A percentile compares a stretch with the other conserved stretches of the same genome.
These are phyloP conservation scores for Colletotrichum zoysiae DNA, from an alignment of 2,329 filamentous ascomycete species.

Conservation along the genomic window DNA sequence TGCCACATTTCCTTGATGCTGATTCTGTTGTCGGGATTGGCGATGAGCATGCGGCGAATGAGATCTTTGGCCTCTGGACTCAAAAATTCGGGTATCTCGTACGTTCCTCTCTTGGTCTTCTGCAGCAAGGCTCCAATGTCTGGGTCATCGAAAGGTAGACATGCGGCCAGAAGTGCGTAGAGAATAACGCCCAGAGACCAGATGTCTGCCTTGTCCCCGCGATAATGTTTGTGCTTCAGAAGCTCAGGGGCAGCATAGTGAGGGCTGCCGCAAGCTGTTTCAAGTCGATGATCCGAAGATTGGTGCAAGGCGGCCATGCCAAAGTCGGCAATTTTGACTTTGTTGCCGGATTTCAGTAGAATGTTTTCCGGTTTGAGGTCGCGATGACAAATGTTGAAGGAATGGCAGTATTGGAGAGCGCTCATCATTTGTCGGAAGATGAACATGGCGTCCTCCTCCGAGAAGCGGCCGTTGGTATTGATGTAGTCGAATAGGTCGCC, in stretches of 20 bases:
- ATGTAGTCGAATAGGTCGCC: constrained; percentile 91
- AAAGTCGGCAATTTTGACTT: constrained; percentile 96
- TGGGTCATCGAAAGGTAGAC: constrained; percentile 83
- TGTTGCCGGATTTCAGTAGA: constrained; percentile 78
- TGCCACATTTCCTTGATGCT: constrained; percentile 85
- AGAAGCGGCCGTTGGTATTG: constrained; percentile 76
- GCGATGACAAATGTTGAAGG: constrained; percentile 94
- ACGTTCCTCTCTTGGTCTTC: constrained; percentile 70
- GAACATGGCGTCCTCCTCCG: constrained; percentile 83
- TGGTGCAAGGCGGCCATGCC: constrained; percentile 96
- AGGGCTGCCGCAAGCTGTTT: constrained; percentile 93
- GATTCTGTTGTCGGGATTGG: constrained; percentile 83
- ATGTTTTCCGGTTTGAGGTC: constrained; percentile 99
- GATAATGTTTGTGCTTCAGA: constrained; percentile 81
- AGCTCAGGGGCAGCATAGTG: constrained; percentile 97
- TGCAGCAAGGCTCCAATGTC: constrained; percentile 73
- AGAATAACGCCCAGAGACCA: constrained; percentile 95
- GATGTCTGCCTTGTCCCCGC: constrained; percentile 88
- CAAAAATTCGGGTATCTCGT: constrained; percentile 72
- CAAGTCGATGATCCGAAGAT: constrained; percentile 80
- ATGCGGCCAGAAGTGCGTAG: constrained; percentile 87
- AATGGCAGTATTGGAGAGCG: constrained; percentile 91
- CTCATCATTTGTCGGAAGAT: constrained; percentile 95
- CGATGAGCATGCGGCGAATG: constrained; percentile 82
- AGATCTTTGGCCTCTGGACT: constrained; percentile 80